Conservation (phyloP, 306 rosid genomes). For the Glycine soja region DNA sequence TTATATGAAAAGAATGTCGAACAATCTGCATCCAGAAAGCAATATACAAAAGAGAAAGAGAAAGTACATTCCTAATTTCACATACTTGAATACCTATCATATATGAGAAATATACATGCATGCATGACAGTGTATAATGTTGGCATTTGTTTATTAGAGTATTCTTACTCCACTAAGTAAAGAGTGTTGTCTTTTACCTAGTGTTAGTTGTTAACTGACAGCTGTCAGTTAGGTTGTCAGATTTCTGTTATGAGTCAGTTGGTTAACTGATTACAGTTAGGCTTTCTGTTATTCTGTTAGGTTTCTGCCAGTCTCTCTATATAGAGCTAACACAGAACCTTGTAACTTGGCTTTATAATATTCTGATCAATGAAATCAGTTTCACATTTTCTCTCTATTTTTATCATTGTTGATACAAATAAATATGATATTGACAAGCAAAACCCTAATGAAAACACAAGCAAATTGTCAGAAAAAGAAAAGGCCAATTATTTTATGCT, state of each 20-base stretch:
- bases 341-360: too few species aligned
- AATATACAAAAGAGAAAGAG: conserved; percentile 21
- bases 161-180: too few species aligned
- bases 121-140: background rate
- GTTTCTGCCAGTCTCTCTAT: too few species aligned
- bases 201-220: too few species aligned
- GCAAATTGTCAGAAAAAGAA: conserved; percentile 17
- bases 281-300: too few species aligned
- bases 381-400: too few species aligned
- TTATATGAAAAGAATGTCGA: conserved; percentile 26
- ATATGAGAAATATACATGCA: conserved; percentile 9
- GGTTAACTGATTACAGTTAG: too few species aligned
- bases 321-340: too few species aligned
- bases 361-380: too few species aligned
- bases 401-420: background rate
- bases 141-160: background rate
- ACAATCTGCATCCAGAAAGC: conserved; percentile 27
- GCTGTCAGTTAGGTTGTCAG: too few species aligned
- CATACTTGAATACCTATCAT: conserved; percentile 4
- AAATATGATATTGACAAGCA: conserved; percentile 12
- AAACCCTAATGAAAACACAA: conserved; percentile 30
- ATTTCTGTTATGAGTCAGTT: too few species aligned
- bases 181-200: too few species aligned
- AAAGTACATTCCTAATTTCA: conserved; percentile 16
- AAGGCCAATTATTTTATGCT: background rate